Base-by-base conservation (phyloP, 129 eudicot genomes). In the Lonicera japonica region DNA sequence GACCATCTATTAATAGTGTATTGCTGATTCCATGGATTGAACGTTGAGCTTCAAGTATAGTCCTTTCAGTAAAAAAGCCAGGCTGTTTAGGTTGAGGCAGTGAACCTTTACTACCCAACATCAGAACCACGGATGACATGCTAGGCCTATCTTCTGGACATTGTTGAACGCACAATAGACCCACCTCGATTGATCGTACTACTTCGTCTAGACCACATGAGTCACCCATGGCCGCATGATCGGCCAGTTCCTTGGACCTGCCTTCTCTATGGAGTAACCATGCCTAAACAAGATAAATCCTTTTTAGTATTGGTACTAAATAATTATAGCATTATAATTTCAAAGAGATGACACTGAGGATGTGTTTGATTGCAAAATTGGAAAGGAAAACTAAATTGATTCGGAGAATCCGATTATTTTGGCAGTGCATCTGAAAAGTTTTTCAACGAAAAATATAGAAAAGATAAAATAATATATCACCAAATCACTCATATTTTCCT, bases 261-360 rank as follows among this genome's bases (percentile, higher is more conserved):
- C 82, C 85, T 72, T 83, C 85, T 61, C 61, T 79, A 64, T 61
- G 50, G 0, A 83, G 80, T 63, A 54, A 64, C 85, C 85, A 83
- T 34, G 79, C 85, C 85, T 83, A 56, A 11, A 62, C 53, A 36
- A 15, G 0, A 29, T 1, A 1, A 29, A 29, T n/a, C n/a, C n/a
- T n/a, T n/a, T n/a, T n/a, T n/a, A n/a, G n/a, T n/a, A n/a, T n/a
- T n/a, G n/a, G n/a, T n/a, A n/a, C n/a, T n/a, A n/a, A n/a, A n/a
- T n/a, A n/a, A n/a, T n/a, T n/a, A n/a, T n/a, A n/a, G n/a, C n/a
- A n/a, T n/a, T n/a, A n/a, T n/a, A n/a, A n/a, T n/a, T n/a, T n/a
- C n/a, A n/a, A 29, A 29, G 2, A 29, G 36, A 1, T 29, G 6
- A 29, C 6, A 29, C 36, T 29, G 6, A 29, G 36, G 36, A 1